These are phyloP conservation scores for Rhynchosporium secalis DNA, from an alignment of 2,329 filamentous ascomycete genomes.

Conservation along the genomic window DNA sequence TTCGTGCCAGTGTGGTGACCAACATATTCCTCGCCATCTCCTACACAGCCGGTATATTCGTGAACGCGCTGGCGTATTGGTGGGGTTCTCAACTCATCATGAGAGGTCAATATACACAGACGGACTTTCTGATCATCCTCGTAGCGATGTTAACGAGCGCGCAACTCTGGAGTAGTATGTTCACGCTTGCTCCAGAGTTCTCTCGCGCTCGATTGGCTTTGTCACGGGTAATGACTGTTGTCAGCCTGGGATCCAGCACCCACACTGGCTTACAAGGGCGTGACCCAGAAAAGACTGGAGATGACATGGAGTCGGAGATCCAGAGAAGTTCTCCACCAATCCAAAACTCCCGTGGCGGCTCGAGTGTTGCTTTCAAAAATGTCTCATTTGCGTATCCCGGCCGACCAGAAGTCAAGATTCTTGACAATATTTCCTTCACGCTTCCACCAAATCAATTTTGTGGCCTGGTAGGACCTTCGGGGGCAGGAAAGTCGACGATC, in stretches of 20 bases:
- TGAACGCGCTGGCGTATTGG: slow-evolving; percentile 77
- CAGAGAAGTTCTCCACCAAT: slow-evolving; percentile 35
- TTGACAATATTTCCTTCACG: slow-evolving; percentile 56
- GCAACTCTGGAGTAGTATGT: slow-evolving; percentile 72
- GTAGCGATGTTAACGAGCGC: slow-evolving; percentile 70
- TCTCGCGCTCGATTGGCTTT: slow-evolving; percentile 47
- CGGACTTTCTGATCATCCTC: slow-evolving; percentile 73
- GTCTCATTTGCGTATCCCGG: slow-evolving; percentile 67
- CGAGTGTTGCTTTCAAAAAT: slow-evolving; percentile 52
- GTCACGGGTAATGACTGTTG: slow-evolving; percentile 48
- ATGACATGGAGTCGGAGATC: slow-evolving; percentile 27
- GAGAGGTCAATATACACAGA: slow-evolving; percentile 60
- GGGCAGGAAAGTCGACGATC: slow-evolving; percentile 67
- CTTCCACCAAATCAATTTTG: slow-evolving; percentile 61
- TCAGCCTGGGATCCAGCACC: slow-evolving; percentile 50
- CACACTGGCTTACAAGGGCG: slow-evolving; percentile 1
- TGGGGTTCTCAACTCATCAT: slow-evolving; percentile 74
- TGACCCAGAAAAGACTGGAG: slow-evolving; percentile 35
- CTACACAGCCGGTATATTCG: slow-evolving; percentile 62
- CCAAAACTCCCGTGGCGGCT: slow-evolving; percentile 38
- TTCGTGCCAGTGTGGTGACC: slow-evolving; percentile 42
- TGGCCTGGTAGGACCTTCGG: slow-evolving; percentile 65
- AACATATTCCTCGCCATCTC: slow-evolving; percentile 57
- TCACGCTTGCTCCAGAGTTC: slow-evolving; percentile 71
- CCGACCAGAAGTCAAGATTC: slow-evolving; percentile 56